A percentile compares a stretch with the other conserved stretches of the same genome.
phyloP scores from a whole-genome alignment of 225 moss, liverwort and hornwort species.

The Physcomitrium patens region DNA sequence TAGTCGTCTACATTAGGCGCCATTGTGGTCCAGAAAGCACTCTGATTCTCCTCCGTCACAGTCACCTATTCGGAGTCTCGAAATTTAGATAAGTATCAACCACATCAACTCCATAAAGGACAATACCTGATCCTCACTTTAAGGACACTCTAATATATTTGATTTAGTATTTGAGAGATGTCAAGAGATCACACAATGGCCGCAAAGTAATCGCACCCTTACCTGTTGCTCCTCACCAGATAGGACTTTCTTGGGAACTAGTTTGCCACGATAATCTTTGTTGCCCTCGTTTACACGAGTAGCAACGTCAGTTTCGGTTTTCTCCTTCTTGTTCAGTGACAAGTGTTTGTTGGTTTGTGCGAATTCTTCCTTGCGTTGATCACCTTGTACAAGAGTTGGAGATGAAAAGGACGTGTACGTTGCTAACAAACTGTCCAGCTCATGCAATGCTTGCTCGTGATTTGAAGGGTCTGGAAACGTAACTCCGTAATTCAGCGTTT shows the following conservation, averaged over 20 bases:
- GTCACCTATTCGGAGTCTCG: slow-evolving; percentile 14
- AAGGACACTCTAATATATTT: too few relatives aligned
- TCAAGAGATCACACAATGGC: too few relatives aligned
- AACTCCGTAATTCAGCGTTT: slow-evolving; percentile 66
- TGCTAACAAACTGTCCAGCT: slow-evolving; percentile 53
- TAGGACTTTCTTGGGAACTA: slow-evolving; percentile 47
- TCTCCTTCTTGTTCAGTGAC: slow-evolving; percentile 9
- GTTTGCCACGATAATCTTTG: slow-evolving; percentile 46
- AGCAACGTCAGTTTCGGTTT: slow-evolving; percentile 17
- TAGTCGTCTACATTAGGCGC: slow-evolving; percentile 82
- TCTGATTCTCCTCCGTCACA: slow-evolving; percentile 50
- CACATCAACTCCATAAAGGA: too few relatives aligned
- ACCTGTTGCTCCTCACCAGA: slow-evolving; percentile 45
- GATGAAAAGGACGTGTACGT: slow-evolving; percentile 65
- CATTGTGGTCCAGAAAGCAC: slow-evolving; percentile 78
- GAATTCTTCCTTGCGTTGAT: slow-evolving; percentile 27
- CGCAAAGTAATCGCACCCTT: not conserved
- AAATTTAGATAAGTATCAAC: not conserved
- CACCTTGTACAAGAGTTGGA: slow-evolving; percentile 60
- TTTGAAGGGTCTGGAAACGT: slow-evolving; percentile 50
- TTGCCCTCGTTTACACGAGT: slow-evolving; percentile 16
- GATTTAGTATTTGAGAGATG: too few relatives aligned
- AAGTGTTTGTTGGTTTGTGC: slow-evolving; percentile 9
- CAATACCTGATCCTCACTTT: too few relatives aligned
- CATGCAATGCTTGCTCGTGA: slow-evolving; percentile 39